phyloP scores from a whole-genome alignment of 1,284 basidiomycete species.

The Ganoderma boninense region DNA sequence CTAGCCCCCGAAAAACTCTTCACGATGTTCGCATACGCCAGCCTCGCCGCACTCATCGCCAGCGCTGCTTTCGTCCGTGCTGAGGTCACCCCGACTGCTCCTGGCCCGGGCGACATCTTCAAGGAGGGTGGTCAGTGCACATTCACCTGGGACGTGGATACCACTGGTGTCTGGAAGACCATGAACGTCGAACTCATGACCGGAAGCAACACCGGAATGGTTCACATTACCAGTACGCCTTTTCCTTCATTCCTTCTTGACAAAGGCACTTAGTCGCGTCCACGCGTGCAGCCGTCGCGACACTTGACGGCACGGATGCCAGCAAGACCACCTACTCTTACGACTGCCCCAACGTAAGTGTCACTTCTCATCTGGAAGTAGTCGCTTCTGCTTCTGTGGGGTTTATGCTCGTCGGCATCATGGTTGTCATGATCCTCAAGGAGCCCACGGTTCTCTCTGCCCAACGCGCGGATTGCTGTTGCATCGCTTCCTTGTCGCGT shows the following conservation, averaged over 20 bases:
- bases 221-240: slow-evolving; percentile 68
- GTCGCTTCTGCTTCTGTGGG: not conserved
- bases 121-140: slow-evolving; percentile 61
- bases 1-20: slow-evolving; percentile 1
- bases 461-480: slow-evolving; percentile 1
- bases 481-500: slow-evolving; percentile 3
- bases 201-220: slow-evolving; percentile 77
- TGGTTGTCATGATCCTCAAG: not conserved
- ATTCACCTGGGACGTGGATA: slow-evolving; percentile 64
- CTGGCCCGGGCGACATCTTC: slow-evolving; percentile 60
- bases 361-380: not conserved
- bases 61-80: slow-evolving; percentile 49
- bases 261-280: not conserved
- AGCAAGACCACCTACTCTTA: slow-evolving; percentile 56
- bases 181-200: slow-evolving; percentile 84
- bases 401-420: not conserved
- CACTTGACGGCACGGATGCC: slow-evolving; percentile 65
- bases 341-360: slow-evolving; percentile 71
- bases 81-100: slow-evolving; percentile 50
- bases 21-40: slow-evolving; percentile 52
- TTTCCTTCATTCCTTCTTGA: not conserved
- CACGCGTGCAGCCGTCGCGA: slow-evolving; percentile 60
- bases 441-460: not conserved
- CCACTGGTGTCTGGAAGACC: slow-evolving; percentile 64
- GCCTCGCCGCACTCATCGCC: slow-evolving; percentile 52